Conservation (phyloP, 352 stramenopile genomes). For the Hyaloperonospora arabidopsidis region DNA sequence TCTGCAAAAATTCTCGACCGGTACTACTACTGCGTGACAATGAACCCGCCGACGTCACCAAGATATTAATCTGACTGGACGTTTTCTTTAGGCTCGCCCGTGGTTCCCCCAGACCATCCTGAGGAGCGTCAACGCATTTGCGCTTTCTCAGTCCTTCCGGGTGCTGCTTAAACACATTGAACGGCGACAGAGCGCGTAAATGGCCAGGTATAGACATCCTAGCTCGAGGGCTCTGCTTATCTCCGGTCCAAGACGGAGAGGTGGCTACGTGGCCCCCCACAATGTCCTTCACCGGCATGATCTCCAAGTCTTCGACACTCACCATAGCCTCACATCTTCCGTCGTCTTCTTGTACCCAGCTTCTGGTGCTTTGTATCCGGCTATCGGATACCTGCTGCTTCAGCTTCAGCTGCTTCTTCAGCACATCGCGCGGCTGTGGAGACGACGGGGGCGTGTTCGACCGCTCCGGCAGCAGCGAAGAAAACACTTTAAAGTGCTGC, state of each 20-base stretch:
- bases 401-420: constrained; percentile 58
- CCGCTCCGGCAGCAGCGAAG: constrained; percentile 32
- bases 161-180: constrained; percentile 54
- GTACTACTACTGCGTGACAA: constrained; percentile 22
- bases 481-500: constrained; percentile 44
- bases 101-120: constrained; percentile 12
- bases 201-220: constrained; percentile 52
- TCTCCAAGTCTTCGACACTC: constrained; percentile 58
- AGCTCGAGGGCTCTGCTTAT: constrained; percentile 20
- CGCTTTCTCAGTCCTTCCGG: constrained; percentile 69
- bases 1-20: constrained; percentile 24
- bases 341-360: constrained; percentile 11
- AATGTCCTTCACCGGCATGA: constrained; percentile 36
- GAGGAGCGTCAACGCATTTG: constrained; percentile 56
- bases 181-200: constrained; percentile 41
- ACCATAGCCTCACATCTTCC: constrained; percentile 19
- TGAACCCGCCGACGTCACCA: constrained; percentile 21
- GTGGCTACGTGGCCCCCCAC: constrained; percentile 21
- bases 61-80: constrained; percentile 59
- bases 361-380: constrained; percentile 5
- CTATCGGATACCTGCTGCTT: constrained; percentile 28
- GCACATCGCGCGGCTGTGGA: constrained; percentile 60
- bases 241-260: constrained; percentile 7
- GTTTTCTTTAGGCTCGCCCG: constrained; percentile 53
- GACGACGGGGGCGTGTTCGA: constrained; percentile 70